Evolutionary conservation across 2,329 filamentous ascomycete species (phyloP).

Genomic region (Hypoxylon sp.): DNA sequence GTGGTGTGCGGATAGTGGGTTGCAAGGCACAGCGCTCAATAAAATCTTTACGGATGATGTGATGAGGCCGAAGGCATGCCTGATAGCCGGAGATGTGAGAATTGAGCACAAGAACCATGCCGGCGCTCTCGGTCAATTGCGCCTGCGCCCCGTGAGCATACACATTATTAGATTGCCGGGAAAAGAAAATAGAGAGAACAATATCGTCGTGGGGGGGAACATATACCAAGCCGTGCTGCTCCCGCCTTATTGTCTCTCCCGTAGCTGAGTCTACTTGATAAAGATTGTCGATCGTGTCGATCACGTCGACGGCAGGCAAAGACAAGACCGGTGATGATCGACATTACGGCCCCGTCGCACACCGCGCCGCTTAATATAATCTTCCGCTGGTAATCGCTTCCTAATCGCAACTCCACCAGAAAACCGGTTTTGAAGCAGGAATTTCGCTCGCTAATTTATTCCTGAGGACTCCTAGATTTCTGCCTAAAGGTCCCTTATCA

Average conservation of each 20-base stretch:
- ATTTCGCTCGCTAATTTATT: constrained; percentile 27
- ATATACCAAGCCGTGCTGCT: constrained; percentile 30
- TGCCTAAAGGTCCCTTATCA: constrained; percentile 37
- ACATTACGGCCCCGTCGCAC: constrained; percentile 36
- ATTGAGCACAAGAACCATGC: constrained; percentile 5
- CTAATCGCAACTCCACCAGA: constrained; percentile 25
- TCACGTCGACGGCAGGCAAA: constrained; percentile 27
- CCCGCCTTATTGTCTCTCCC: constrained; percentile 20
- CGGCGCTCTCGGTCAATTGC: constrained; percentile 11
- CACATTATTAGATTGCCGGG: constrained; percentile 23
- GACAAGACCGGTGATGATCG: constrained; percentile 35
- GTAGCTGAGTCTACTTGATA: constrained; percentile 14
- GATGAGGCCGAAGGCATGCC: constrained; percentile 9
- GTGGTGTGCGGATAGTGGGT: constrained; percentile 31
- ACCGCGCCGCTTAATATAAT: constrained; percentile 39
- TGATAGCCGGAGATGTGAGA: constrained; percentile 10
- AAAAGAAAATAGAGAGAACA: constrained; percentile 7
- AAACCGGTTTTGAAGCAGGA: constrained; percentile 37
- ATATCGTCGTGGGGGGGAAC: constrained; percentile 30
- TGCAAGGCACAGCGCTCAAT: constrained; percentile 8
- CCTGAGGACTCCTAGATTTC: constrained; percentile 24
- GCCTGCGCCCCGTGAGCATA: constrained; percentile 10
- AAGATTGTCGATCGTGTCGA: constrained; percentile 34
- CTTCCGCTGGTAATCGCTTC: constrained; percentile 25
- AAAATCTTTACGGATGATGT: constrained; percentile 1